Conservation (phyloP, 257 asterid species). For the Parsonsia alboflavescens region DNA sequence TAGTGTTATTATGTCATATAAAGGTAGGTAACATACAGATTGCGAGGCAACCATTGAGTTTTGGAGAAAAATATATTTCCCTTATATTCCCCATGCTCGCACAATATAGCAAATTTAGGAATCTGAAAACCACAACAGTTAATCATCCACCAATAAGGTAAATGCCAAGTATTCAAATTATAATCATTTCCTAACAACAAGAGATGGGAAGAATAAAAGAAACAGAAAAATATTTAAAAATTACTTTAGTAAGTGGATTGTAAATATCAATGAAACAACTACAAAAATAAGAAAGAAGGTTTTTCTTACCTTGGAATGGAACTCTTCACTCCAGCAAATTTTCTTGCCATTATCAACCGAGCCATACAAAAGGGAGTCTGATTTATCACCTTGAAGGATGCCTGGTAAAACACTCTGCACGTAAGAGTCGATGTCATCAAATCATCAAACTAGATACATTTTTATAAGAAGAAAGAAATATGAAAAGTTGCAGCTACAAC, state of each 20-base stretch:
- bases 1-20: not conserved
- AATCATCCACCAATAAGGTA: not conserved
- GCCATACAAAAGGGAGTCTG: constrained; percentile 89
- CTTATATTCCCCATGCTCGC: not conserved
- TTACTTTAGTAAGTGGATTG: not conserved
- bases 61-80: not conserved
- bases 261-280: not conserved
- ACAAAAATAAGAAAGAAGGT: not conserved
- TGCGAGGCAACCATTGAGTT: not conserved
- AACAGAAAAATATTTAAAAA: not conserved
- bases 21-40: not conserved
- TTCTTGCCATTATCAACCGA: constrained; percentile 97
- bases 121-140: not conserved
- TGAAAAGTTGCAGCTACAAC: not conserved
- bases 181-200: not conserved
- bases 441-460: not conserved
- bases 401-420: constrained; percentile 94
- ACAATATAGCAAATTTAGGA: no score
- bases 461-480: no score
- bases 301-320: constrained; percentile 72
- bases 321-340: constrained; percentile 86
- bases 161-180: not conserved
- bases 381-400: constrained; percentile 93
- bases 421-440: constrained; percentile 3
- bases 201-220: no score